phyloP scores from a whole-genome alignment of 345 rosid genomes.

The Lagerstroemia speciosa region DNA sequence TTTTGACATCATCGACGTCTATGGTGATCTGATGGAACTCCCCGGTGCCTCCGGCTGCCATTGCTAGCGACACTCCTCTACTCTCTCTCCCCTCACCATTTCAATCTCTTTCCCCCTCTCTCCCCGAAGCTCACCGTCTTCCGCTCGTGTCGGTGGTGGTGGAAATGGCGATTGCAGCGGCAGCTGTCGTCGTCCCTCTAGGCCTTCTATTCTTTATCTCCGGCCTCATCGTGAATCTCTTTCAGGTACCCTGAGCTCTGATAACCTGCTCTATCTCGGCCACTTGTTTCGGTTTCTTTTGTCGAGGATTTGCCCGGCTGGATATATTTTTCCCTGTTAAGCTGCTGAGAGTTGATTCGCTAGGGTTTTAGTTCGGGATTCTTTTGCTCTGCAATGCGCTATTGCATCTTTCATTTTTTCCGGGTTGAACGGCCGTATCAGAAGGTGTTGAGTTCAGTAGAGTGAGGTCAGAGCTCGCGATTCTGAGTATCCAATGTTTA shows the following conservation, averaged over 20 bases:
- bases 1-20: neutral
- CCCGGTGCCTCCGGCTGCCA: neutral
- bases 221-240: conserved; percentile 77
- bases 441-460: neutral
- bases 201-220: conserved; percentile 76
- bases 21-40: conserved; percentile 5
- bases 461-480: neutral
- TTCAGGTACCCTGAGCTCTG: conserved; percentile 49
- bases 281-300: conserved; percentile 6
- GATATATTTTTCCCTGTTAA: neutral
- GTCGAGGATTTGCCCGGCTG: neutral
- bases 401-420: neutral
- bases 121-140: neutral
- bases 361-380: neutral
- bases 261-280: neutral
- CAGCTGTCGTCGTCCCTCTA: conserved; percentile 67
- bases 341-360: conserved; percentile 1
- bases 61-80: neutral
- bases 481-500: neutral
- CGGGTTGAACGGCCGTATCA: neutral
- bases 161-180: conserved; percentile 69
- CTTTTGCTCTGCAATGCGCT: neutral
- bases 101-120: neutral
- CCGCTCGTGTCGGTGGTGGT: neutral
- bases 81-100: neutral